A percentile compares a stretch with the other conserved stretches of the same genome.
Evolutionary conservation across 2,329 filamentous ascomycete genomes (phyloP).

Genomic region (Calonectria pauciramosa): DNA sequence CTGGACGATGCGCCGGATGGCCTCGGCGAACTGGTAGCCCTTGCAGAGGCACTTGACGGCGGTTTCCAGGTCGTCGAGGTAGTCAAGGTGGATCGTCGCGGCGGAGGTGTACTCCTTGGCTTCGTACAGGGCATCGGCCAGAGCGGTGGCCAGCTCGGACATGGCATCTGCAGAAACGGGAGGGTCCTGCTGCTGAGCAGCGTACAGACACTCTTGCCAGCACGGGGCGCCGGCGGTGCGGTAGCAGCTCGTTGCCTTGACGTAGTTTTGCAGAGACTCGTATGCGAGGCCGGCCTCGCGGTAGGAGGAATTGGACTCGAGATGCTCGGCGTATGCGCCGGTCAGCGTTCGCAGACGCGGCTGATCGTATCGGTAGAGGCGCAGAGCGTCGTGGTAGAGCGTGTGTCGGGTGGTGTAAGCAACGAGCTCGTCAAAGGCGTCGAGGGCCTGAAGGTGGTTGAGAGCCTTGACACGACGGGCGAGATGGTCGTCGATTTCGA

Average conservation of each 20-base stretch:
- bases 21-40: conserved; percentile 88
- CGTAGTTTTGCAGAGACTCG: conserved; percentile 84
- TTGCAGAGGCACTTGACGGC: conserved; percentile 87
- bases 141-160: conserved; percentile 75
- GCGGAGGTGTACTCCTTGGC: conserved; percentile 87
- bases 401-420: conserved; percentile 83
- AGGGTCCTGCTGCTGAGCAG: conserved; percentile 76
- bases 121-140: conserved; percentile 86
- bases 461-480: conserved; percentile 83
- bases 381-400: conserved; percentile 83
- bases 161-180: conserved; percentile 73
- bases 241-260: conserved; percentile 85
- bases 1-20: conserved; percentile 81
- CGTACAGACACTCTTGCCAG: conserved; percentile 93
- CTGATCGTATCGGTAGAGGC: conserved; percentile 86
- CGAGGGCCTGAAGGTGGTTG: conserved; percentile 78
- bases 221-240: conserved; percentile 79
- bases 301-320: conserved; percentile 81
- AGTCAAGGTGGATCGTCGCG: conserved; percentile 84
- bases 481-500: conserved; percentile 91
- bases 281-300: conserved; percentile 92
- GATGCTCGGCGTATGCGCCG: conserved; percentile 81
- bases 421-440: conserved; percentile 82
- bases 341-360: conserved; percentile 77
- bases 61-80: conserved; percentile 78